Evolutionary conservation across 2,329 filamentous ascomycete genomes (phyloP).

Genomic region (Cryphonectria carpinicola): DNA sequence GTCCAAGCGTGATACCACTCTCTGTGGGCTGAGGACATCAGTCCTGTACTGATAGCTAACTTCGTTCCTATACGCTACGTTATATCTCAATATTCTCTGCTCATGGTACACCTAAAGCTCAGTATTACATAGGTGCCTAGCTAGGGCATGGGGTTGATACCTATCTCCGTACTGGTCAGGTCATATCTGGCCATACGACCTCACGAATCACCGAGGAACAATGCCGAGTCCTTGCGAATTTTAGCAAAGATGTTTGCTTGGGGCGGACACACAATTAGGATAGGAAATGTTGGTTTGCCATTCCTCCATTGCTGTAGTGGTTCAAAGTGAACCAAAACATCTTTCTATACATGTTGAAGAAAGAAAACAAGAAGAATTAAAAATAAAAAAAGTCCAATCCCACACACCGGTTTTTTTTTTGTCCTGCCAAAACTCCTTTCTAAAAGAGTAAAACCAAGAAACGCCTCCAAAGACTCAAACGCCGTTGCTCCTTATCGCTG

Average conservation of each 20-base stretch:
- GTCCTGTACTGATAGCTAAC: too few species aligned
- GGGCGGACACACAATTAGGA: neutral
- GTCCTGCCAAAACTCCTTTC: neutral
- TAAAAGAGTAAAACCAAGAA: slow-evolving; percentile 20
- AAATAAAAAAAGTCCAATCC: neutral
- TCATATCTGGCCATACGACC: neutral
- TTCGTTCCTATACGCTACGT: neutral
- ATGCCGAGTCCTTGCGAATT: neutral
- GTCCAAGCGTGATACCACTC: neutral
- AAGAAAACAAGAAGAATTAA: neutral
- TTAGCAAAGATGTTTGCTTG: too few species aligned
- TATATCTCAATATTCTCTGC: neutral
- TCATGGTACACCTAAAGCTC: neutral
- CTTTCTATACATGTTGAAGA: neutral
- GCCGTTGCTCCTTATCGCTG: slow-evolving; percentile 15
- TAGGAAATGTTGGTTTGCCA: neutral
- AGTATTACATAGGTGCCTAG: neutral
- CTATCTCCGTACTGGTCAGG: neutral
- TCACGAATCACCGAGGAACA: neutral
- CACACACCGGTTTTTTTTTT: neutral
- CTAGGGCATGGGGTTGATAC: neutral
- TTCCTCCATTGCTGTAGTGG: neutral
- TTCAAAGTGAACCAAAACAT: neutral
- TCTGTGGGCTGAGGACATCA: neutral
- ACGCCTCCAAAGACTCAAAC: slow-evolving; percentile 20